phyloP scores from a whole-genome alignment of 768 basidiomycete species.

The Kockovaella imperatae region DNA sequence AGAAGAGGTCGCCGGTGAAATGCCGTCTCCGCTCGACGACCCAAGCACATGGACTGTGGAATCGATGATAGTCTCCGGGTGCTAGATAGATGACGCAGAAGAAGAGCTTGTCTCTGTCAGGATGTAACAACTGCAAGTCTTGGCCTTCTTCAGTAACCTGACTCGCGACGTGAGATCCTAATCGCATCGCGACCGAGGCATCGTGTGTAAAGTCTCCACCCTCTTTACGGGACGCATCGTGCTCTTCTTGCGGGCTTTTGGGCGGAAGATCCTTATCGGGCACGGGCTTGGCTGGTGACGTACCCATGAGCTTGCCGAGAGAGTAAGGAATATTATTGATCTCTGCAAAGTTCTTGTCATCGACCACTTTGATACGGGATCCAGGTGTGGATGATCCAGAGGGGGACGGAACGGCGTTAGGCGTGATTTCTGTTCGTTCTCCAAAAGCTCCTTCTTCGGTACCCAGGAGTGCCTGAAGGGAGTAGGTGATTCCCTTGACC shows the following conservation, averaged over 20 bases:
- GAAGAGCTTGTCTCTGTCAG: constrained; percentile 69
- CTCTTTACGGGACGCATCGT: constrained; percentile 50
- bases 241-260: constrained; percentile 14
- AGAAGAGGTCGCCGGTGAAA: constrained; percentile 94
- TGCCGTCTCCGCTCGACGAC: constrained; percentile 93
- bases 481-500: constrained; percentile 96
- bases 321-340: constrained; percentile 97
- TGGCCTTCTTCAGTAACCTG: constrained; percentile 8
- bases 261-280: constrained; percentile 20
- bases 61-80: constrained; percentile 96
- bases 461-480: constrained; percentile 85
- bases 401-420: constrained; percentile 1
- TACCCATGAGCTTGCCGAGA: constrained; percentile 77
- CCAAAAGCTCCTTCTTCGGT: constrained; percentile 32
- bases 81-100: constrained; percentile 96
- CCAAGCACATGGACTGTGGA: constrained; percentile 93
- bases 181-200: constrained; percentile 57
- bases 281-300: constrained; percentile 1
- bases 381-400: constrained; percentile 1
- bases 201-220: constrained; percentile 53
- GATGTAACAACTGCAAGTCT: constrained; percentile 51
- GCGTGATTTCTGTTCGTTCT: constrained; percentile 13
- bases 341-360: constrained; percentile 85
- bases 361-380: constrained; percentile 47
- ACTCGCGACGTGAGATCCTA: constrained; percentile 23